phyloP scores from a whole-genome alignment of 2,329 filamentous ascomycete species.

The Clonostachys chloroleuca region DNA sequence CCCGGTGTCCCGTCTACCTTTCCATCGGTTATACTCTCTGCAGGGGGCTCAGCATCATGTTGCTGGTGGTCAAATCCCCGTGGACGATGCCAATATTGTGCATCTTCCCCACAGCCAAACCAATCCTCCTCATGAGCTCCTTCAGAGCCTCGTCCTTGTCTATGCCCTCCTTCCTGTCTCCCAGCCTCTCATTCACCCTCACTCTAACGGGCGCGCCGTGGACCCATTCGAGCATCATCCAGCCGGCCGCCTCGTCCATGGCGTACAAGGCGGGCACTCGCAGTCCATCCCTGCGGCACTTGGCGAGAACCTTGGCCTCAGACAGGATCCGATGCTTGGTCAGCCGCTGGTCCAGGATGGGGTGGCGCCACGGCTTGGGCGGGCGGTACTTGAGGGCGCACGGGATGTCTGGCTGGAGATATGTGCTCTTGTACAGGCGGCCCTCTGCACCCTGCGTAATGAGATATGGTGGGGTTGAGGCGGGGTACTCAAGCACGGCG shows the following conservation, averaged over 20 bases:
- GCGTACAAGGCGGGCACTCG: conserved; percentile 78
- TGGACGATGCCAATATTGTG: conserved; percentile 87
- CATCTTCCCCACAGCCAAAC: conserved; percentile 66
- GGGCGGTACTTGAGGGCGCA: conserved; percentile 90
- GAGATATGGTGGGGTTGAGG: conserved; percentile 57
- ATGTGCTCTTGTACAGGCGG: conserved; percentile 83
- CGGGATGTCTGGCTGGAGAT: conserved; percentile 62
- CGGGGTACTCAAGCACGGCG: conserved; percentile 58
- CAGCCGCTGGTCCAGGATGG: conserved; percentile 79
- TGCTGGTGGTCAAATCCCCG: conserved; percentile 95
- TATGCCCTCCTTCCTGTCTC: conserved; percentile 29
- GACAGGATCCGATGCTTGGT: conserved; percentile 84
- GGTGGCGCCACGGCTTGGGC: conserved; percentile 87
- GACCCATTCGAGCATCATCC: conserved; percentile 84
- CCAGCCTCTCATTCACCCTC: conserved; percentile 66
- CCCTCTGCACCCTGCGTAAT: conserved; percentile 95
- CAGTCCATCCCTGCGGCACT: conserved; percentile 75
- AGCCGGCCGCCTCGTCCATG: conserved; percentile 58
- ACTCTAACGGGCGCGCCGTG: conserved; percentile 66
- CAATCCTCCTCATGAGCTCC: conserved; percentile 66
- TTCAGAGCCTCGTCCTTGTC: conserved; percentile 47
- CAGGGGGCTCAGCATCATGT: conserved; percentile 70
- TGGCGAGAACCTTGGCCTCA: conserved; percentile 80
- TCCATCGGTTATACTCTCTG: conserved; percentile 10
- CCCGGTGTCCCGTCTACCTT: conserved; percentile 9